phyloP scores from a whole-genome alignment of 2,329 filamentous ascomycete species.

The Venturia carpophila region DNA sequence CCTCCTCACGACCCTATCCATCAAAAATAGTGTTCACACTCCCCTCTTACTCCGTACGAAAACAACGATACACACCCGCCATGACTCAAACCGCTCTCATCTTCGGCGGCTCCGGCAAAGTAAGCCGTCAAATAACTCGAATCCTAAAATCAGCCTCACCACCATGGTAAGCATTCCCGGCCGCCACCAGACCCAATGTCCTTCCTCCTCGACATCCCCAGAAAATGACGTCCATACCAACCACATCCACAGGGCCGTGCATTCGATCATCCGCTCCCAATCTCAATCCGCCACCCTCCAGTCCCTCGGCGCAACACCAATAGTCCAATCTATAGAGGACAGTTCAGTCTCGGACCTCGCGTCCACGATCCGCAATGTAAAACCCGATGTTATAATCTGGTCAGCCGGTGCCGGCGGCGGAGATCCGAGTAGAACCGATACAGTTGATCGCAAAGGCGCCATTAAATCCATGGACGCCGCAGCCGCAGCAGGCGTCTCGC shows the following conservation, averaged over 20 bases:
- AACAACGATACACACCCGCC: background rate
- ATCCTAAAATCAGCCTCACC: slow-evolving; percentile 7
- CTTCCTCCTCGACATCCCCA: background rate
- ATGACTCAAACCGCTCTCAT: slow-evolving; percentile 23
- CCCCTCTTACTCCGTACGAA: too few relatives aligned
- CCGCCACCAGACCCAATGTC: background rate
- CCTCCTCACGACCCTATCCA: background rate
- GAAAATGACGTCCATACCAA: background rate
- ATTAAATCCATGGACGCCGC: slow-evolving; percentile 53
- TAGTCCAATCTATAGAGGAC: slow-evolving; percentile 38
- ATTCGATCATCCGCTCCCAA: slow-evolving; percentile 29
- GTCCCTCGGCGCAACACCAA: slow-evolving; percentile 36
- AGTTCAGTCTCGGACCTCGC: slow-evolving; percentile 33
- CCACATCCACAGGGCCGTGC: slow-evolving; percentile 22
- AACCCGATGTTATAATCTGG: slow-evolving; percentile 31
- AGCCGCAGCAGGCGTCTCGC: slow-evolving; percentile 23
- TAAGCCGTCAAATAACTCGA: slow-evolving; percentile 30
- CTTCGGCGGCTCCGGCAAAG: slow-evolving; percentile 32
- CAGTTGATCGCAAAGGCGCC: slow-evolving; percentile 57
- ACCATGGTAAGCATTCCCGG: background rate
- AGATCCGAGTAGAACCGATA: slow-evolving; percentile 47
- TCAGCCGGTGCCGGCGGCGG: slow-evolving; percentile 26
- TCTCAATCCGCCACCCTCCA: slow-evolving; percentile 32
- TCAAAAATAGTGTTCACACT: too few relatives aligned
- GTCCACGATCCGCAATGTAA: slow-evolving; percentile 29